Conservation (phyloP, 805 yeast species). For the Tetrapisispora taiwanensis region DNA sequence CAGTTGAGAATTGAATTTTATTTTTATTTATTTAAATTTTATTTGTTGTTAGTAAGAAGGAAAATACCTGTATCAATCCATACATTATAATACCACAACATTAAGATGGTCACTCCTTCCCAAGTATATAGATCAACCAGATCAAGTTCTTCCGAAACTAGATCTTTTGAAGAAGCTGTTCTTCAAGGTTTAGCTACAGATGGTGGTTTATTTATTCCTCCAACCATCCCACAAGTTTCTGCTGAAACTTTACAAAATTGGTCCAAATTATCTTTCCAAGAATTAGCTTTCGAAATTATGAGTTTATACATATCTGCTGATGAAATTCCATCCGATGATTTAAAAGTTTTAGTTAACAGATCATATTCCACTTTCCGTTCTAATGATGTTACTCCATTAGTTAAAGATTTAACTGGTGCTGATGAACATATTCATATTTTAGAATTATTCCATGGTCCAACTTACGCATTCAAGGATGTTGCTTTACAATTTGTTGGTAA, state of each 20-base stretch:
- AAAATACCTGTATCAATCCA: too few species aligned
- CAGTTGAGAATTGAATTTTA: too few species aligned
- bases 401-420: constrained; percentile 43
- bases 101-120: constrained; percentile 29
- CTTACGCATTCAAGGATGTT: constrained; percentile 97
- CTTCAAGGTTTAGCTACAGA: constrained; percentile 91
- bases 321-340: constrained; percentile 67
- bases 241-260: constrained; percentile 50
- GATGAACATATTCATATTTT: constrained; percentile 57
- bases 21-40: too few species aligned
- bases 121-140: constrained; percentile 77
- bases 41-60: too few species aligned
- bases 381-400: constrained; percentile 80
- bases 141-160: constrained; percentile 39
- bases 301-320: constrained; percentile 59
- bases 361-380: constrained; percentile 89
- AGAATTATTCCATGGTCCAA: constrained; percentile 97
- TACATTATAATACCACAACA: too few species aligned
- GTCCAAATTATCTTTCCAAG: constrained; percentile 69
- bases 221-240: constrained; percentile 58
- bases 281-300: constrained; percentile 79
- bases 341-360: constrained; percentile 47
- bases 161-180: constrained; percentile 71
- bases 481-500: constrained; percentile 97
- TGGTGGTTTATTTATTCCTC: constrained; percentile 91